Evolutionary conservation across 1,139 yeast species (phyloP), one percentile per base, ranked within the genome.

Genomic region (Saccharomyces hybrid): DNA sequence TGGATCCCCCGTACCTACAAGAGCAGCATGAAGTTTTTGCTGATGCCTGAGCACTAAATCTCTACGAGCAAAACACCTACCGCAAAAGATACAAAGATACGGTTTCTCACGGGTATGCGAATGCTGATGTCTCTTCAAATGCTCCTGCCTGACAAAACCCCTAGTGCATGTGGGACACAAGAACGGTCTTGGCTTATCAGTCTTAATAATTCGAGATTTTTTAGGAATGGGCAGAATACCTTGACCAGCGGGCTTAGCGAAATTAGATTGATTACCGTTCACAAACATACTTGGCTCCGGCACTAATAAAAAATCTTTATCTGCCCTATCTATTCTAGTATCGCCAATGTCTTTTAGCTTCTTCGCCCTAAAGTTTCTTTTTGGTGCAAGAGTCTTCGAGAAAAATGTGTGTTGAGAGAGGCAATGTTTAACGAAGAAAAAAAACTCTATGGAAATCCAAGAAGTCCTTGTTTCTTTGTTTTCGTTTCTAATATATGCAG

Each of bases 41-140:
- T 95, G 96, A 73, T 93, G 99, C 56, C 99, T 79, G 55, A 93
- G 76, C 46, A 93, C 84, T 68, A 93, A 80, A 71, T 93, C 99
- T 58, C 98, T 75, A 59, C 99, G 77, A 27, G 96, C 95, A 72
- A 93, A 93, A 70, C 96, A 88, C 42, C 98, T 81, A 56, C 95
- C 98, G 71, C 99, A 93, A 20, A 93, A 96, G 1, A 96, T 95
- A 73, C 99, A 93, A 63, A 88, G 88, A 71, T 88, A 93, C 1
- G 99, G 99, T 69, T 91, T 93, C 70, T 93, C 99, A 68, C 91
- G 90, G 4, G 99, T 93, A 69, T 93, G 99, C 1, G 96, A 85
- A 50, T 98, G 76, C 69, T 91, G 96, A 67, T 93, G 99, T 57
- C 99, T 81, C 69, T 90, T 83, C 63, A 93, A 78, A 71, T 93